Evolutionary conservation across 164 flowering plant genomes (phyloP).

Genomic region (Vitis labrusca): DNA sequence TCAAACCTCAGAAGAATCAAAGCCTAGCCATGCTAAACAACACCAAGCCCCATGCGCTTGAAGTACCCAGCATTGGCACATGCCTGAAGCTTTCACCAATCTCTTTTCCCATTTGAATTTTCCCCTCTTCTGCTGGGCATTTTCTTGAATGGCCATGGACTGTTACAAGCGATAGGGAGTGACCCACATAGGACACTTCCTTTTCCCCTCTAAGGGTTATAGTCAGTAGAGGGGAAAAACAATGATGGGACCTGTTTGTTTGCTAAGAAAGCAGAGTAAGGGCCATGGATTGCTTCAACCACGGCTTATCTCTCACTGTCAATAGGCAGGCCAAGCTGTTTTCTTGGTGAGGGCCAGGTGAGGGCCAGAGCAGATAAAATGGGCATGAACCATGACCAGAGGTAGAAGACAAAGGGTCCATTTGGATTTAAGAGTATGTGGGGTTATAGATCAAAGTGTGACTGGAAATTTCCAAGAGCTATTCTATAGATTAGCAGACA

Average conservation of each 20-base stretch:
- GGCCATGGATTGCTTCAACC: not conserved
- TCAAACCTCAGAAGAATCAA: too few species aligned
- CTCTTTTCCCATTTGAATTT: not conserved
- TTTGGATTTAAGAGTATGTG: slow-evolving; percentile 3
- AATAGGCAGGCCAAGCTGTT: not conserved
- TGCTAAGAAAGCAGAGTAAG: not conserved
- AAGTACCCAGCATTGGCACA: not conserved
- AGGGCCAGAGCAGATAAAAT: not conserved
- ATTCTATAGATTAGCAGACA: not conserved
- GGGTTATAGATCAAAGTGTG: not conserved
- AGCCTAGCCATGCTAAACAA: too few species aligned
- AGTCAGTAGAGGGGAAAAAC: not conserved
- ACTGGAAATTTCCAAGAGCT: not conserved
- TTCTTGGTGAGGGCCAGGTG: not conserved
- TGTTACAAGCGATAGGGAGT: not conserved
- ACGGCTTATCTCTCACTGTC: not conserved
- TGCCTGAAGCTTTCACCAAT: not conserved
- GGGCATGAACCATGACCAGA: not conserved
- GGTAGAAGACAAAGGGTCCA: not conserved
- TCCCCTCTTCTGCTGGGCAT: not conserved
- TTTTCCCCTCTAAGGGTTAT: not conserved
- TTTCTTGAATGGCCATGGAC: not conserved
- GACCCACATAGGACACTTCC: not conserved
- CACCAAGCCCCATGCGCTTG: not conserved
- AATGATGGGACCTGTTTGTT: slow-evolving; percentile 3